Conservation (phyloP, 495 filamentous ascomycete species). For the Penicillium simplicissimum region DNA sequence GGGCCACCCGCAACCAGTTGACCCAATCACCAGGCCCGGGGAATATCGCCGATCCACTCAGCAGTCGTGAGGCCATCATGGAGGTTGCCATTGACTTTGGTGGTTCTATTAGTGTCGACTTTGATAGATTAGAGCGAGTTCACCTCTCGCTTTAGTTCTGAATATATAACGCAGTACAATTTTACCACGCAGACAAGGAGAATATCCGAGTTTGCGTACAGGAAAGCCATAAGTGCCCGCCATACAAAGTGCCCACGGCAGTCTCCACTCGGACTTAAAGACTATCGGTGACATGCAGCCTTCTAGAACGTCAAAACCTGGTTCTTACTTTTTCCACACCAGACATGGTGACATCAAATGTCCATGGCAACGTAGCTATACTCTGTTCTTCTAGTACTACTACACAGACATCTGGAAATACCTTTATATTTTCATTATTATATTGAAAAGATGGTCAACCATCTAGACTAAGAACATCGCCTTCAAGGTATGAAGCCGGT, state of each 20-base stretch:
- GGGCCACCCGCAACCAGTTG: conserved; percentile 18
- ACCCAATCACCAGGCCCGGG: background rate
- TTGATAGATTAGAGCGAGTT: background rate
- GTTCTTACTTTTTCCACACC: background rate
- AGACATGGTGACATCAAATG: too few relatives aligned
- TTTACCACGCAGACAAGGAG: background rate
- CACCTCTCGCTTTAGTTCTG: background rate
- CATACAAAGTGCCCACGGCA: background rate
- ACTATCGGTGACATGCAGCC: conserved; percentile 11
- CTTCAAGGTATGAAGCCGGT: too few relatives aligned
- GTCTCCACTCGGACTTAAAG: conserved; percentile 2
- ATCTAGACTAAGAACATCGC: too few relatives aligned
- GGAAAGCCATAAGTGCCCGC: background rate
- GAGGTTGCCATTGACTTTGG: background rate
- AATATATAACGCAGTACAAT: background rate
- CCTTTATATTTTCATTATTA: too few relatives aligned
- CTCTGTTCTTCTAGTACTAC: too few relatives aligned
- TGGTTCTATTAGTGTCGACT: background rate
- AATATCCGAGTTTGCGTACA: background rate
- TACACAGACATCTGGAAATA: too few relatives aligned
- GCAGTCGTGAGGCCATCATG: background rate
- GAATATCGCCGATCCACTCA: conserved; percentile 6
- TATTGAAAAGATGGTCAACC: too few relatives aligned
- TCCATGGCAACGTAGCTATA: too few relatives aligned
- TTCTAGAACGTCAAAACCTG: background rate